Evolutionary conservation across 257 asterid species (phyloP).

Genomic region (Ilex asprella): DNA sequence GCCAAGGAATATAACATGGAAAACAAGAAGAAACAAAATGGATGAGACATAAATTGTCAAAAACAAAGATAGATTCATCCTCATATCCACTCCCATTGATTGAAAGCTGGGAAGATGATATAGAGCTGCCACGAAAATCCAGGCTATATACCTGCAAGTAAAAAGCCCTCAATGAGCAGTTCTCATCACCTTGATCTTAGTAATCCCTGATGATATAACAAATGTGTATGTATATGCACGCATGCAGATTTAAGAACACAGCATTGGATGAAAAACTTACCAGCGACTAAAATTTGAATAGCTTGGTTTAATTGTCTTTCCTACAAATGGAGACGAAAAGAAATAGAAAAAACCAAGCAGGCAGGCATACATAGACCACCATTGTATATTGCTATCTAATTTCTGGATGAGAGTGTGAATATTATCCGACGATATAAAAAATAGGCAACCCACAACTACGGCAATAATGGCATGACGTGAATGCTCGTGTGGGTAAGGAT

Average conservation of each 20-base stretch:
- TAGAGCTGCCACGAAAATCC: slow-evolving; percentile 91
- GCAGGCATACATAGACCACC: slow-evolving; percentile 99
- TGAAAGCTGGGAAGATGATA: slow-evolving; percentile 99
- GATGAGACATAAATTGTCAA: slow-evolving; percentile 80
- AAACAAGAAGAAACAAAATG: slow-evolving; percentile 80
- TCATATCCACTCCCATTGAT: slow-evolving; percentile 98
- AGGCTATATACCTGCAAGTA: slow-evolving; percentile 73
- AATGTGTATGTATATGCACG: neutral
- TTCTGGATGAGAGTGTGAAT: slow-evolving; percentile 95
- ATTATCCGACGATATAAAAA: slow-evolving; percentile 94
- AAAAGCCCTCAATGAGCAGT: slow-evolving; percentile 11
- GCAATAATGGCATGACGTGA: slow-evolving; percentile 94
- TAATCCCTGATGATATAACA: neutral
- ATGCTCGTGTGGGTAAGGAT: slow-evolving; percentile 98
- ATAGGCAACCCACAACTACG: slow-evolving; percentile 85
- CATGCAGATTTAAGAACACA: neutral
- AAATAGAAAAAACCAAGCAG: slow-evolving; percentile 97
- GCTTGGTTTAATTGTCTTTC: slow-evolving; percentile 94
- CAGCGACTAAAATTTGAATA: slow-evolving; percentile 96
- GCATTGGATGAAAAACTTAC: slow-evolving; percentile 30
- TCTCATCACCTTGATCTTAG: neutral
- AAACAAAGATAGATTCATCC: slow-evolving; percentile 94
- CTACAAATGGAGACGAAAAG: slow-evolving; percentile 94
- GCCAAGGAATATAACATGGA: slow-evolving; percentile 83
- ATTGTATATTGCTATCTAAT: slow-evolving; percentile 90